Percentiles rank a stretch among this genome's conserved stretches.
Conservation (phyloP, 805 yeast genomes). For the Yamadazyma insecticola region DNA sequence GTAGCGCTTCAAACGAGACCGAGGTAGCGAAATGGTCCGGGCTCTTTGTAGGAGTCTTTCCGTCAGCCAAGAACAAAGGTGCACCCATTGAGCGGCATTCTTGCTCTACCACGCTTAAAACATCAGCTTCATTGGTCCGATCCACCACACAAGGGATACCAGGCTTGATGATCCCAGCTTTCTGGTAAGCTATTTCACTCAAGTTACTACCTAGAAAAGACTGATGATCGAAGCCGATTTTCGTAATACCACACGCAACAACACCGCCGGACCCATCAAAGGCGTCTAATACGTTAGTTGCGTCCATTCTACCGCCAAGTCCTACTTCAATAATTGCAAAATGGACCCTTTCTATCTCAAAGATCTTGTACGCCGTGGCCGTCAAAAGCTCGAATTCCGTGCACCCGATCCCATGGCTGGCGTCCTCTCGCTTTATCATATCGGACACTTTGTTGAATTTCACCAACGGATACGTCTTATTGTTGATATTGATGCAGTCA, state of each 20-base stretch:
- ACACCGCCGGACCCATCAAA: slow-evolving; percentile 29
- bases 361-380: slow-evolving; percentile 78
- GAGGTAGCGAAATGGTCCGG: neutral
- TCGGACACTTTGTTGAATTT: slow-evolving; percentile 44
- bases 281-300: slow-evolving; percentile 68
- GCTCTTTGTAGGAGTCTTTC: slow-evolving; percentile 2
- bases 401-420: slow-evolving; percentile 48
- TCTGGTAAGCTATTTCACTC: slow-evolving; percentile 64
- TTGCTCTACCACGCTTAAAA: slow-evolving; percentile 40
- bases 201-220: slow-evolving; percentile 65
- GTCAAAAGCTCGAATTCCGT: slow-evolving; percentile 88
- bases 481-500: slow-evolving; percentile 71
- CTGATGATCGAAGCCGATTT: slow-evolving; percentile 86
- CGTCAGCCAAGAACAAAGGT: slow-evolving; percentile 19
- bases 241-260: slow-evolving; percentile 69
- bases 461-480: slow-evolving; percentile 44
- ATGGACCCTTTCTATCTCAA: slow-evolving; percentile 53
- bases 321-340: slow-evolving; percentile 93
- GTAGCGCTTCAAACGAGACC: slow-evolving; percentile 1
- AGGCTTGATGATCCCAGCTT: slow-evolving; percentile 79
- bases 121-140: slow-evolving; percentile 54
- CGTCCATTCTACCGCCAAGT: slow-evolving; percentile 83
- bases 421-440: slow-evolving; percentile 39
- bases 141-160: slow-evolving; percentile 67
- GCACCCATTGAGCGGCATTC: slow-evolving; percentile 32